Percentiles rank a stretch among this genome's conserved stretches.
phyloP scores from a whole-genome alignment of 176 grass and related monocot species.

The Elaeis guineensis region DNA sequence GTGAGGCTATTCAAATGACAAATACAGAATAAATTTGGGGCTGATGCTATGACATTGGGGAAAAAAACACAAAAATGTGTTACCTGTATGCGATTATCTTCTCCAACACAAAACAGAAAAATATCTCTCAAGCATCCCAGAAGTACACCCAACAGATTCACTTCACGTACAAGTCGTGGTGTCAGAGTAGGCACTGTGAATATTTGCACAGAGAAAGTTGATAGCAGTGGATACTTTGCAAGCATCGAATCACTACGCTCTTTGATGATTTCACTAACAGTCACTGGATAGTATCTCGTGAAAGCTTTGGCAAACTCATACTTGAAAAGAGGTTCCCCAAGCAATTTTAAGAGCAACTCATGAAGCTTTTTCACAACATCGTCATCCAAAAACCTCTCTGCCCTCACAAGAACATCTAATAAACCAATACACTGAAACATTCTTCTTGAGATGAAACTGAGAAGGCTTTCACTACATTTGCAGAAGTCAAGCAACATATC shows the following conservation, averaged over 20 bases:
- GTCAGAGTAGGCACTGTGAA: slow-evolving; percentile 82
- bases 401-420: slow-evolving; percentile 48
- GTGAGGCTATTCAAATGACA: no score
- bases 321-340: slow-evolving; percentile 85
- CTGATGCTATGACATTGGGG: no score
- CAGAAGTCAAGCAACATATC: slow-evolving; percentile 77
- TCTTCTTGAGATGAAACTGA: slow-evolving; percentile 67
- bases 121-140: slow-evolving; percentile 67
- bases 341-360: slow-evolving; percentile 82
- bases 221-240: slow-evolving; percentile 57
- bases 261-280: slow-evolving; percentile 57
- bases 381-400: slow-evolving; percentile 72
- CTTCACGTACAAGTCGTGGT: slow-evolving; percentile 61
- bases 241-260: slow-evolving; percentile 26
- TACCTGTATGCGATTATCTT: slow-evolving; percentile 77
- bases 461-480: slow-evolving; percentile 74
- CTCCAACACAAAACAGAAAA: slow-evolving; percentile 56
- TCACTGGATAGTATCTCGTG: slow-evolving; percentile 56
- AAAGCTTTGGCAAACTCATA: slow-evolving; percentile 85
- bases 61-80: neutral
- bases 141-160: slow-evolving; percentile 68
- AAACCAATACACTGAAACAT: slow-evolving; percentile 46
- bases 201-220: slow-evolving; percentile 88
- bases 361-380: slow-evolving; percentile 73
- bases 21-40: no score